Evolutionary conservation across 345 rosid species (phyloP).

Genomic region (Lumnitzera racemosa): DNA sequence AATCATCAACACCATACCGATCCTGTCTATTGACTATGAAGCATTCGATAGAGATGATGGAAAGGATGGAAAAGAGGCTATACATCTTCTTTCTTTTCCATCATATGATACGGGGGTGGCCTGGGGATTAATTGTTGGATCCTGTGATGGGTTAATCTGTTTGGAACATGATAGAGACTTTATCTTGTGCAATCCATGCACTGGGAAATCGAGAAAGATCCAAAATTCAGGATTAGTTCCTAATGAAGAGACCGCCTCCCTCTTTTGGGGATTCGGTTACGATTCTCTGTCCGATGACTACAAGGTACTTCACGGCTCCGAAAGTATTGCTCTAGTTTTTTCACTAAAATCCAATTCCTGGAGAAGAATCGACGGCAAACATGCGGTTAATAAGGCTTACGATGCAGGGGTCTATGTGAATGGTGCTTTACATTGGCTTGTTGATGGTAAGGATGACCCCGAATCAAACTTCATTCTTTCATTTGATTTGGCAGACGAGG

Average conservation of each 20-base stretch:
- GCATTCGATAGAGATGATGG: not conserved
- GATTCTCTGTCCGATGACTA: slow-evolving; percentile 4
- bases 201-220: not conserved
- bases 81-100: not conserved
- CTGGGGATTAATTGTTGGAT: not conserved
- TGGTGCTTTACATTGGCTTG: slow-evolving; percentile 2
- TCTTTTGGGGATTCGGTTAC: slow-evolving; percentile 5
- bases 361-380: not conserved
- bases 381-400: not conserved
- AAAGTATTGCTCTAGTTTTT: slow-evolving; percentile 1
- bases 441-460: not conserved
- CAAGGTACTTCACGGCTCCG: slow-evolving; percentile 4
- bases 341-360: slow-evolving; percentile 7
- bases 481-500: too few species aligned
- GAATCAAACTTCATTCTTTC: not conserved
- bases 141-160: slow-evolving; percentile 6
- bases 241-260: not conserved
- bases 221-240: not conserved
- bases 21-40: slow-evolving; percentile 3
- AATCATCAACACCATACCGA: slow-evolving; percentile 1
- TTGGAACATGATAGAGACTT: not conserved
- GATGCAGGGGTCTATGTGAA: not conserved
- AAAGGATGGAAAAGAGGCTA: not conserved
- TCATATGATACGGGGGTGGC: not conserved
- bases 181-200: slow-evolving; percentile 3